Evolutionary conservation across 176 grass and related monocot genomes (phyloP), one percentile per base, ranked within the genome.

Genomic region (Oryza glaberrima): DNA sequence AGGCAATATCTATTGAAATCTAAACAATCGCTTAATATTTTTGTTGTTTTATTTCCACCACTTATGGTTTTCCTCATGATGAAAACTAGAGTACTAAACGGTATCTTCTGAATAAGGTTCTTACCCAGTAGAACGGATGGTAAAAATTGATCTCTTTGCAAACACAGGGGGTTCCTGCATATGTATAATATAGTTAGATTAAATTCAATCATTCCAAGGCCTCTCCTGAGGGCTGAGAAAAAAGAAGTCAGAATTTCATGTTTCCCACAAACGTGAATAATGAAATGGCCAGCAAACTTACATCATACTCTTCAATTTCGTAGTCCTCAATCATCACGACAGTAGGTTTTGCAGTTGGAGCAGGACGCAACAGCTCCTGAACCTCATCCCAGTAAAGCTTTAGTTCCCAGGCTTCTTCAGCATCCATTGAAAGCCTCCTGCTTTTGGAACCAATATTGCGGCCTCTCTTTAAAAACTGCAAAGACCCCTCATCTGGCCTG

Each of bases 291-390:
- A 82, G 17, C 46, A 72, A 73, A 69, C 96, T 92, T 95, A 99
- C 96, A 86, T 99, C 96, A 86, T 99, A 99, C 81, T 99, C 96
- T 96, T 99, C 96, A 91, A 99, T 87, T 69, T 96, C 96, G 40
- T 96, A 94, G 70, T 99, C 94, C 71, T 99, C 96, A 71, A 99
- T 99, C 75, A 77, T 92, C 73, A 99, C 94, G 69, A 99, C 70
- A 54, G 79, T 99, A 34, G 96, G 94, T 88, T 91, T 96, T 82
- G 87, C 83, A 73, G 75, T 90, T 77, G 94, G 96, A 72, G 96
- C 89, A 75, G 96, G 94, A 82, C 96, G 94, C 81, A 99, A 83
- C 84, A 99, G 89, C 87, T 96, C 96, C 75, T 99, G 96, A 65
- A 92, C 91, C 82, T 99, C 96, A 80, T 99, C 96, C 96, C 96